These are phyloP conservation scores for Ceratobasidium sp. DNA, from an alignment of 1,284 basidiomycete species.

Conservation along the genomic window DNA sequence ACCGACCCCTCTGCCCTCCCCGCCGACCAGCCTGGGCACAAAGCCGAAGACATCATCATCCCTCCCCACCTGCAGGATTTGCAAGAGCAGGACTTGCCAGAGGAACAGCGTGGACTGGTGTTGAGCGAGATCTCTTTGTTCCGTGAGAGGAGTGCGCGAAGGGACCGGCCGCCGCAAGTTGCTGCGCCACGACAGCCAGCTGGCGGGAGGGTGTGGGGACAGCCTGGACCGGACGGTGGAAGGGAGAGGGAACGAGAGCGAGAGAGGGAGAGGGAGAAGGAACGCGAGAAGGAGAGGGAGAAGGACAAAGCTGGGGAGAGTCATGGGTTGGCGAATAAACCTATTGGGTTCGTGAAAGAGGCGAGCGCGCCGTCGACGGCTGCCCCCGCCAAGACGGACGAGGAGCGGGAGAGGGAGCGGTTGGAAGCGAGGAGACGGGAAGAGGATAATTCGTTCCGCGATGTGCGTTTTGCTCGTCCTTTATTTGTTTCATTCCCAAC, in stretches of 20 bases:
- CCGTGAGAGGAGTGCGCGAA: conserved; percentile 84
- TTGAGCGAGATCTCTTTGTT: conserved; percentile 96
- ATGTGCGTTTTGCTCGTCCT: conserved; percentile 66
- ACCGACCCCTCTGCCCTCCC: conserved; percentile 65
- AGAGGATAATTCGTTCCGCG: conserved; percentile 82
- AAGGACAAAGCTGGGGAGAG: conserved; percentile 69
- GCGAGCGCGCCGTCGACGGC: conserved; percentile 53
- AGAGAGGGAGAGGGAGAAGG: conserved; percentile 63
- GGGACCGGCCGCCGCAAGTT: conserved; percentile 67
- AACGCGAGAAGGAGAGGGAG: conserved; percentile 69
- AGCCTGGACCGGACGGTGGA: conserved; percentile 51
- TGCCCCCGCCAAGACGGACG: conserved; percentile 74
- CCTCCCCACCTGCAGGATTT: conserved; percentile 95
- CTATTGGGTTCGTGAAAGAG: conserved; percentile 82
- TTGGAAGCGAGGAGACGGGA: conserved; percentile 77
- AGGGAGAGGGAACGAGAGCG: conserved; percentile 78
- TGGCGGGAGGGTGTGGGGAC: conserved; percentile 44
- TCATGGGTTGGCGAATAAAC: conserved; percentile 75
- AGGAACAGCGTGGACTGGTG: conserved; percentile 91
- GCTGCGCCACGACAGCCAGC: conserved; percentile 58
- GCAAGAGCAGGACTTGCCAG: conserved; percentile 94
- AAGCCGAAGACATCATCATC: conserved; percentile 65
- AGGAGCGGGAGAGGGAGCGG: conserved; percentile 82
- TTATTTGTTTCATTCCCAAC: not conserved
- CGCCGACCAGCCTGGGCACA: conserved; percentile 72